Conservation (phyloP, 1,284 basidiomycete species). For the Trametes hirsuta region DNA sequence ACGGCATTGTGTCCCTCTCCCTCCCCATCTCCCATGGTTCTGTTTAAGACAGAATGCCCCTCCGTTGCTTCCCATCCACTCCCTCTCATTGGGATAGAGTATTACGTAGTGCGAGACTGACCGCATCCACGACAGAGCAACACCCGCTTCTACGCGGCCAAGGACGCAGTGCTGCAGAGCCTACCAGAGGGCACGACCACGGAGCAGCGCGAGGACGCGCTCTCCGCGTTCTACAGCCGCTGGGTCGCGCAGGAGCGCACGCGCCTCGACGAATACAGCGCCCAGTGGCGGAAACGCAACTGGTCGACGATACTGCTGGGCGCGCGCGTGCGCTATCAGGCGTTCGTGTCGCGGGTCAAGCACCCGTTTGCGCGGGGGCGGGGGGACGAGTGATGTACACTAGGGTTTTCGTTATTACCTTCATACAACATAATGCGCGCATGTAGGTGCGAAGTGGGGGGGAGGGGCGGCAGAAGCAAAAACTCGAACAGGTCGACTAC, state of each 20-base stretch:
- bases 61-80: too few relatives aligned
- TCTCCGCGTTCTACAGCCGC: conserved; percentile 70
- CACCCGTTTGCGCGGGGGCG: conserved; percentile 19
- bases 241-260: conserved; percentile 71
- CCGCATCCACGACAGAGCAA: conserved; percentile 57
- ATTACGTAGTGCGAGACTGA: neutral
- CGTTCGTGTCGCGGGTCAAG: conserved; percentile 34
- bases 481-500: too few relatives aligned
- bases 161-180: conserved; percentile 56
- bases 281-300: conserved; percentile 66
- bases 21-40: neutral
- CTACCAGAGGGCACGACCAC: conserved; percentile 53
- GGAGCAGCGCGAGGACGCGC: conserved; percentile 61
- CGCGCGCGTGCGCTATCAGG: conserved; percentile 52
- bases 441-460: too few relatives aligned
- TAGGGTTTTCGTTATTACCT: neutral
- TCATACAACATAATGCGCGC: too few relatives aligned
- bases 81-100: too few relatives aligned
- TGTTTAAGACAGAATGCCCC: neutral
- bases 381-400: neutral
- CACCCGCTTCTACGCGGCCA: conserved; percentile 68
- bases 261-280: conserved; percentile 59
- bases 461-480: too few relatives aligned
- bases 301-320: conserved; percentile 55
- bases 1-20: neutral